phyloP scores from a whole-genome alignment of 1,284 basidiomycete species.

The Phellinidium pouzarii region DNA sequence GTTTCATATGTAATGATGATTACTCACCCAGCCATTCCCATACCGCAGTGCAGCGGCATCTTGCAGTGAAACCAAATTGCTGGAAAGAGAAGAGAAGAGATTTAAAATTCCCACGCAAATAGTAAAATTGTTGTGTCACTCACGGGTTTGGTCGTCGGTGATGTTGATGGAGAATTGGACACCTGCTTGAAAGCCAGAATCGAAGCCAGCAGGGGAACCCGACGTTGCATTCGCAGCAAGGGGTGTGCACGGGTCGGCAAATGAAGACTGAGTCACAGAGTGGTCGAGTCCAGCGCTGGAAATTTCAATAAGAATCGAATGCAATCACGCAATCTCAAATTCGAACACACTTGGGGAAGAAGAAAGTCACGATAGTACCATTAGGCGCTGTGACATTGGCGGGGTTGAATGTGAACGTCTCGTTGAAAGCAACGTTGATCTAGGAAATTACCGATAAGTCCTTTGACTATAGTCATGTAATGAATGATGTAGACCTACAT shows the following conservation, averaged over 20 bases:
- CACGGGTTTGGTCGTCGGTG: conserved; percentile 31
- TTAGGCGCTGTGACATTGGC: conserved; percentile 21
- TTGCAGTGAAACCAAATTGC: conserved; percentile 67
- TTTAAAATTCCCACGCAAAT: too few relatives aligned
- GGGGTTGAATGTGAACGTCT: conserved; percentile 23
- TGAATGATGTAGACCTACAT: conserved; percentile 29
- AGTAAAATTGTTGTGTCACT: conserved; percentile 1
- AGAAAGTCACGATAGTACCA: conserved; percentile 47
- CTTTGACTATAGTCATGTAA: background rate
- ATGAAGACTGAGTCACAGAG: conserved; percentile 50
- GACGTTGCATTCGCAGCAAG: conserved; percentile 30
- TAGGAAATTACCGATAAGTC: conserved; percentile 21
- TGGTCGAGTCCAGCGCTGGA: conserved; percentile 31
- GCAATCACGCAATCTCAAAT: background rate
- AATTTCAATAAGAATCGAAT: background rate
- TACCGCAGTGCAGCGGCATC: conserved; percentile 43
- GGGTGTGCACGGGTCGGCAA: conserved; percentile 41
- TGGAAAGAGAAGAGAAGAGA: conserved; percentile 23
- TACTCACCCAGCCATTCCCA: conserved; percentile 49
- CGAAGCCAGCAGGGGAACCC: conserved; percentile 39
- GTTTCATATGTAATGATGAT: background rate
- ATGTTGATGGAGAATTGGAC: conserved; percentile 44
- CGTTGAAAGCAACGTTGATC: conserved; percentile 41
- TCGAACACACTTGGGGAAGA: conserved; percentile 39
- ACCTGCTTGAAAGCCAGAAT: conserved; percentile 39